Base-by-base conservation (phyloP, 805 yeast species). In the Wickerhamomyces bisporus region DNA sequence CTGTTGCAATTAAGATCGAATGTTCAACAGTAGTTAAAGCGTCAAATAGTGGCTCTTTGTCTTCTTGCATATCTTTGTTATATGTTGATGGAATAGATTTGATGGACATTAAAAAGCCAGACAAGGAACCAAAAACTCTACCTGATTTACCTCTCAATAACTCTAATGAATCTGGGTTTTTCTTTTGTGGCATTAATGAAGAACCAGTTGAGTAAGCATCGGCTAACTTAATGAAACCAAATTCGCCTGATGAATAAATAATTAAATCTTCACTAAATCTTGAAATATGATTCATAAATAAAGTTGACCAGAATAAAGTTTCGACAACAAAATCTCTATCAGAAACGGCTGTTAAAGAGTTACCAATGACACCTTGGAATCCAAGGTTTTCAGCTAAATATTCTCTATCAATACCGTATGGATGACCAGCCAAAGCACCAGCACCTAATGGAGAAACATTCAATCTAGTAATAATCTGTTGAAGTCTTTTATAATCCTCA, bases 201-300 rank as follows among this genome's bases (percentile, higher is more conserved):
- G 97, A 87, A 12, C 99, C 99, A 8, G 99, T 93, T 1, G 98
- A 93, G 65, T 93, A 93, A 19, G 98, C 98, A 60, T 93, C 99
- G 11, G 96, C 94, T 36, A 89, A 75, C 61, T 86, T 79, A 45
- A 93, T 72, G 60, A 94, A 93, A 4, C 96, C 96, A 69, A 93
- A 93, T 68, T 93, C 99, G 23, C 96, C 98, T 19, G 96, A 86
- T 6, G 98, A 93, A 66, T 93, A 93, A 50, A 93, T 82, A 51
- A 93, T 88, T 58, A 93, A 71, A 65, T 93, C 99, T 64, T 93
- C 99, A 30, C 93, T 78, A 58, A 93, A 81, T 57, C 97, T 75
- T 12, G 98, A 89, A 48, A 93, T 75, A 61, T 93, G 99, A 68
- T 88, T 91, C 91, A 88, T 86, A 62, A 89, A 86, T 49, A 93